Evolutionary conservation across 257 asterid genomes (phyloP).

Genomic region (Solanum ossicruentum): DNA sequence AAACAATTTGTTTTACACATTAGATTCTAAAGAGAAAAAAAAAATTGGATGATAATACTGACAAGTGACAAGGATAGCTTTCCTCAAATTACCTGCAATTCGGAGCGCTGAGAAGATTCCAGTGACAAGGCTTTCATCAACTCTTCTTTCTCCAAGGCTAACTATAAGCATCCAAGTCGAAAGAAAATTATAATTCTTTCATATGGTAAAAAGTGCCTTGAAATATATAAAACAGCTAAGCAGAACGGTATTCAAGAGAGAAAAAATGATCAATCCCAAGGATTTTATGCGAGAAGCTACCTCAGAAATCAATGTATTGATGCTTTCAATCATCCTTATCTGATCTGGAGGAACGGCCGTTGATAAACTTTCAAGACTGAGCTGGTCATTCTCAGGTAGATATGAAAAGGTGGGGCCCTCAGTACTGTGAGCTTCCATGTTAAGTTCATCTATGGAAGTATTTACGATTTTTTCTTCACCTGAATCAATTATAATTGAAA

Average conservation of each 20-base stretch:
- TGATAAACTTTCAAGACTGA: constrained; percentile 40
- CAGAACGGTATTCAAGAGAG: neutral
- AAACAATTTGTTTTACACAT: neutral
- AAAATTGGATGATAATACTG: neutral
- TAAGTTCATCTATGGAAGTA: constrained; percentile 14
- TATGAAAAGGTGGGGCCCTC: constrained; percentile 29
- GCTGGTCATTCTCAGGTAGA: constrained; percentile 34
- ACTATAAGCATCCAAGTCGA: constrained; percentile 28
- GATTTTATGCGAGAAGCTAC: constrained; percentile 11
- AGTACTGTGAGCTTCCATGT: constrained; percentile 14
- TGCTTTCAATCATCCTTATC: constrained; percentile 66
- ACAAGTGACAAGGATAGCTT: neutral
- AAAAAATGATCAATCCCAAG: neutral
- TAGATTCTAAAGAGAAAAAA: neutral
- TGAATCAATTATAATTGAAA: constrained; percentile 6
- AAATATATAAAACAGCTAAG: neutral
- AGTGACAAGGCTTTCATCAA: constrained; percentile 61
- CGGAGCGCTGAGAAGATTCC: constrained; percentile 63
- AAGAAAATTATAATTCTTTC: neutral
- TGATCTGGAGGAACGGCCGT: constrained; percentile 66
- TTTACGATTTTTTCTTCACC: constrained; percentile 10
- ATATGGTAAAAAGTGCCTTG: neutral
- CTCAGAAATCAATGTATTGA: constrained; percentile 74
- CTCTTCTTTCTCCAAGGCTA: constrained; percentile 81
- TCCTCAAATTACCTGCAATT: constrained; percentile 50